A percentile compares a stretch with the other conserved stretches of the same genome.
phyloP scores from a whole-genome alignment of 345 rosid genomes.

The Toxicodendron radicans region DNA sequence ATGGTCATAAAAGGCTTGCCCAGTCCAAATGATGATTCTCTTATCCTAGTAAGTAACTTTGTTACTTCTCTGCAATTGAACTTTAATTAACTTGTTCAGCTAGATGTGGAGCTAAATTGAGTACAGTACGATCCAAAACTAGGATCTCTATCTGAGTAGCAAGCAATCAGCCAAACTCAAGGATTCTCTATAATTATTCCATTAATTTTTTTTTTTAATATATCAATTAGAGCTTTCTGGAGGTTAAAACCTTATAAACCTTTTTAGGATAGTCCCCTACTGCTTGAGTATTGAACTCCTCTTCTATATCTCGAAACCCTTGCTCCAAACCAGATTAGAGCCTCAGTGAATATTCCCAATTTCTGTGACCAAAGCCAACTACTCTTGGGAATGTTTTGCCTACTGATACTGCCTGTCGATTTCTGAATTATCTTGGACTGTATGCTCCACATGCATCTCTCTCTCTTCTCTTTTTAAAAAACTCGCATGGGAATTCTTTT shows the following conservation, averaged over 20 bases:
- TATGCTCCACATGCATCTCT: not conserved
- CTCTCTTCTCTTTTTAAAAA: not conserved
- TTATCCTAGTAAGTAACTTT: slow-evolving; percentile 66
- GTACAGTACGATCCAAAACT: no score
- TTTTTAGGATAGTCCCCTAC: not conserved
- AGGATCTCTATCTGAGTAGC: not conserved
- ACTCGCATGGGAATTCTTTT: not conserved
- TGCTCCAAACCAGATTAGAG: not conserved
- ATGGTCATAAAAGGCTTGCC: slow-evolving; percentile 83
- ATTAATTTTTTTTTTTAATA: not conserved
- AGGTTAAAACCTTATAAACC: not conserved
- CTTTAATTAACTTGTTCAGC: not conserved
- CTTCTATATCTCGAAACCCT: not conserved
- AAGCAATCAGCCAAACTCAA: not conserved
- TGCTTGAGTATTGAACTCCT: not conserved
- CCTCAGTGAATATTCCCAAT: not conserved
- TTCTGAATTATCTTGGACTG: not conserved
- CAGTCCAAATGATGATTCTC: slow-evolving; percentile 72
- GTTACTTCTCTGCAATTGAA: slow-evolving; percentile 9
- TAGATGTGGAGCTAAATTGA: not conserved
- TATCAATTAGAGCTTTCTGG: not conserved
- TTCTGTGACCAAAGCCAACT: not conserved
- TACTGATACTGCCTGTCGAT: not conserved
- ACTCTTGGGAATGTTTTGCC: not conserved
- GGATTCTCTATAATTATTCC: not conserved